A percentile compares a stretch with the other conserved stretches of the same genome.
Evolutionary conservation across 2,329 filamentous ascomycete genomes (phyloP).

Genomic region (Pestalotiopsis sp.): DNA sequence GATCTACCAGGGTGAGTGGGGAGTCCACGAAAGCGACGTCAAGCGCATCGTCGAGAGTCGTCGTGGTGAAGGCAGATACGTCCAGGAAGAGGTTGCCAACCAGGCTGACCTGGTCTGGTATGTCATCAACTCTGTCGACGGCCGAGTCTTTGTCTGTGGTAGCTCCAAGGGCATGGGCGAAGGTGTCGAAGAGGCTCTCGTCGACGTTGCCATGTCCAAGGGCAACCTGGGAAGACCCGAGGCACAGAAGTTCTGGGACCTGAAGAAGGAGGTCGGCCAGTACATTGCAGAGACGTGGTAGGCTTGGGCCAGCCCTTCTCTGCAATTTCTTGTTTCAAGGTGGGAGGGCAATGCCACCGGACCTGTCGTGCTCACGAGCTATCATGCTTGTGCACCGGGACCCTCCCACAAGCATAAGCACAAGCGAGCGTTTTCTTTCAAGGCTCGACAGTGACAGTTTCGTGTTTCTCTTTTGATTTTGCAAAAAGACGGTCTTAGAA

Average conservation of each 20-base stretch:
- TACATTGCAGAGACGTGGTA: slow-evolving; percentile 87
- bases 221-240: slow-evolving; percentile 83
- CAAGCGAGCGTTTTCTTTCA: not conserved
- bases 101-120: slow-evolving; percentile 99
- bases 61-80: slow-evolving; percentile 81
- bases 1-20: slow-evolving; percentile 95
- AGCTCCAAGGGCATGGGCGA: slow-evolving; percentile 97
- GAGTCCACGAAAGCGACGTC: slow-evolving; percentile 85
- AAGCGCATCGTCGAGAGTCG: slow-evolving; percentile 81
- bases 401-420: not conserved
- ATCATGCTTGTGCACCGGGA: not conserved
- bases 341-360: not conserved
- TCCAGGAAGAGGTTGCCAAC: slow-evolving; percentile 90
- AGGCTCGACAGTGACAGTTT: slow-evolving; percentile 1
- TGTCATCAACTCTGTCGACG: slow-evolving; percentile 94
- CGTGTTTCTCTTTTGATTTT: slow-evolving; percentile 3
- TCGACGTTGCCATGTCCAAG: slow-evolving; percentile 92
- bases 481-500: slow-evolving; percentile 2
- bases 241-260: slow-evolving; percentile 83
- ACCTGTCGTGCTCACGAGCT: not conserved
- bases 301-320: slow-evolving; percentile 14
- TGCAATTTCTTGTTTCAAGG: slow-evolving; percentile 3
- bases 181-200: slow-evolving; percentile 83
- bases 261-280: slow-evolving; percentile 90
- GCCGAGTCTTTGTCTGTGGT: slow-evolving; percentile 94